Base-by-base conservation (phyloP, 2,329 filamentous ascomycete species). In the Fonsecaea multimorphosa region DNA sequence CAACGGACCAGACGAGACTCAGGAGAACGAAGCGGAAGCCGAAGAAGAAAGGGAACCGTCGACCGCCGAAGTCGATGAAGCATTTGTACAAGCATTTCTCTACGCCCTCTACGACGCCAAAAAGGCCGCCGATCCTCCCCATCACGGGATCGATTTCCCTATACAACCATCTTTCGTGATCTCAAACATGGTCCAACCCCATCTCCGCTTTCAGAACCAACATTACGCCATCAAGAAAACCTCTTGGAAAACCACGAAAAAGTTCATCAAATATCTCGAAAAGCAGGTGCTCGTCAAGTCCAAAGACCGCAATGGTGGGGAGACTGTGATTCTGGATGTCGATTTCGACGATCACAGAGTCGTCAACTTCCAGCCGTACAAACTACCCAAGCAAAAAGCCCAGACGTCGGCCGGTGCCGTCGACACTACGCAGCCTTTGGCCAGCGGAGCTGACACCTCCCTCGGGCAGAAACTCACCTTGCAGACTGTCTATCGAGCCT, bases 161-260 rank as follows among this genome's bases (percentile, higher is more conserved):
- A 80, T 91, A 1, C 83, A 85, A 27, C 87, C 88, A 54, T 89
- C 88, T 0, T 82, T 83, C 27, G 79, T 90, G 72, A 87, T 90
- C 74, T 83, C 87, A 8, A 85, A 83, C 61, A 80, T 90, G 61
- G 83, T 90, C 22, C 86, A 88, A n/a, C 88, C 88, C 1, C 89
- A 87, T 71, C 81, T 91, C 1, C 87, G 88, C 2, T 82, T 85
- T 22, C 82, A 87, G 72, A 80, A 81, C 1, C 83, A 83, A 63
- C 86, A 81, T 66, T 83, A 88, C 59, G 86, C 88, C 69, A 88
- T 90, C 76, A 90, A 90, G 73, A 90, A 90, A 77, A 88, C 87
- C 2, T 87, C 85, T 67, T 90, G 86, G 86, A 90, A 90, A 77
- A 90, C 86, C 67, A 83, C 88, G 66, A 88, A 87, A 73, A 90